Evolutionary conservation across 179 eudicot species (phyloP), one percentile per base, ranked within the genome.

Genomic region (Nepenthes alata): DNA sequence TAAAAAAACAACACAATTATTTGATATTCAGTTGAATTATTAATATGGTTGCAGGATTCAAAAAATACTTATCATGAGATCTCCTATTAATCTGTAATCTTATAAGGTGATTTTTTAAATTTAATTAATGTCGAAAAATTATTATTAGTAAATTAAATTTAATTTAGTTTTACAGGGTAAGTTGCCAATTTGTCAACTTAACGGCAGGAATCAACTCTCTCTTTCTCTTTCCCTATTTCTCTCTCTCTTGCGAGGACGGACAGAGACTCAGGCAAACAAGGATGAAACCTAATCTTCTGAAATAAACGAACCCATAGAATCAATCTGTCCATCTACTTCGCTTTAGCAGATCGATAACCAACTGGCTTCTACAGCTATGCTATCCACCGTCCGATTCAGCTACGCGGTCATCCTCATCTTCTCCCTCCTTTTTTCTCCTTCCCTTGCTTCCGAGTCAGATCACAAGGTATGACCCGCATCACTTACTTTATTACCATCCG

Each of bases 371-470:
- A n/a, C 55, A 52, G 55, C 76, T 77, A 88, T 88, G 82, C 37
- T 61, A 64, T 55, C 74, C 74, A 55, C 75, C 77, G 73, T 67
- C 81, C 75, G 80, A 82, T 73, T 74, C 58, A 10, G 62, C 70
- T 13, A 73, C 74, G 0, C 74, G 66, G 37, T 72, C 74, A 9
- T 81, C 65, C 3, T 72, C 81, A 59, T 66, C 54, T 35, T 66
- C 50, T 34, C 76, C 70, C 53, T 76, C 64, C 3, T 80, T 67
- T 47, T 63, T 63, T 70, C 84, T 6, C 75, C 80, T 72, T 80
- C 70, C 60, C 16, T 70, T 45, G 85, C 87, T 59, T 74, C 87
- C 45, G 93, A 85, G 63, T 74, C 83, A 57, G 95, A 88, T 78
- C 91, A 88, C 77, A 85, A 75, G 85, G 91, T 88, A 34, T 5